Evolutionary conservation across 352 stramenopile genomes (phyloP), one percentile per base, ranked within the genome.

Genomic region (Globisporangium abappressorium): DNA sequence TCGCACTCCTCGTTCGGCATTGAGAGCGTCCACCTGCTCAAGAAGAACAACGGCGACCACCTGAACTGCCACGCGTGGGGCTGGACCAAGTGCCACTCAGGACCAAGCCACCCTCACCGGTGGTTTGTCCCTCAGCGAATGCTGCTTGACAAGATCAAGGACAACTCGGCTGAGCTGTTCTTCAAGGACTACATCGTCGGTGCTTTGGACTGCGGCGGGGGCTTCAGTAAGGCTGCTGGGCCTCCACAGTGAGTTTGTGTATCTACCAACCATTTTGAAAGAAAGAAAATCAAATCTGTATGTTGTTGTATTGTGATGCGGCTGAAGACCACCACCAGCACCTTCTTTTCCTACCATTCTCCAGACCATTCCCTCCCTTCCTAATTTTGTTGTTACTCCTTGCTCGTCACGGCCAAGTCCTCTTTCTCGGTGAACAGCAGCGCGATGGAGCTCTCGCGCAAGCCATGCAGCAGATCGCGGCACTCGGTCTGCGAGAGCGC

Each of bases 401-500:
- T 49, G 41, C 41, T 49, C 18, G 41, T n/a, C 41, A 15, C 6
- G 18, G 2, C 12, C 38, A 49, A 49, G n/a, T 36, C 15, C 64
- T 64, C 38, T 15, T 57, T 55, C 15, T 46, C 46, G 11, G 41
- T 68, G 46, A 87, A 86, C 5, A 81, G 57, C 26, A 92, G 68
- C 20, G 81, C 85, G 55, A 92, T 78, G 24, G 85, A 76, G 68
- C 84, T 93, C 69, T 93, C 82, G 36, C 78, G 80, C 53, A 95
- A 82, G 18, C 79, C 75, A 46, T 85, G 77, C 49, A 95, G 70
- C 66, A 95, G 66, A 22, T 92, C 80, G 26, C 78, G 76, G 38
- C 81, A 91, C 61, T 95, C 81, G 34, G 87, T 80, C 57, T 80
- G 72, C 33, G 80, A 79, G 46, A 95, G 72, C 12, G 82, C 70